These are phyloP conservation scores for Xylaria longipes DNA, from an alignment of 495 filamentous ascomycete species.

Conservation along the genomic window DNA sequence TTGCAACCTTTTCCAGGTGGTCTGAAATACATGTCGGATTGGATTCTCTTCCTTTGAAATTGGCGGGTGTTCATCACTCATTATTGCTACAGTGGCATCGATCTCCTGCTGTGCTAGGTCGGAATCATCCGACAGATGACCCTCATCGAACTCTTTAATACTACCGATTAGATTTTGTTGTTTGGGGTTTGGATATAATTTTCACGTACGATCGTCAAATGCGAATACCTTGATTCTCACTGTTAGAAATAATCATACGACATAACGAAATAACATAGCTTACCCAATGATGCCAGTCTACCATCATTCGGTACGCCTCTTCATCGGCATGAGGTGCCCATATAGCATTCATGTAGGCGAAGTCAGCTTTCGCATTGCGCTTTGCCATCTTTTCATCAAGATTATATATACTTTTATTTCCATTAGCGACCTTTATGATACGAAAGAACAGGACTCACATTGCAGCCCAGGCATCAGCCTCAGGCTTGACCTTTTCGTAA, in stretches of 20 bases:
- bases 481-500: conserved; percentile 8
- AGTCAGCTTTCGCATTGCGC: background rate
- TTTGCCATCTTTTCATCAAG: conserved; percentile 3
- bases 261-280: background rate
- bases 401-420: background rate
- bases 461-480: conserved; percentile 8
- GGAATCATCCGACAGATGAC: background rate
- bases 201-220: conserved; percentile 10
- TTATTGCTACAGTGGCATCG: background rate
- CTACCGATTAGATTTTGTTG: background rate
- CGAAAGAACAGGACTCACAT: background rate
- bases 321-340: conserved; percentile 12
- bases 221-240: background rate
- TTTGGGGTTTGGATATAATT: background rate
- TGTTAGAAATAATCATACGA: background rate
- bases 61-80: background rate
- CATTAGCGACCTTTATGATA: background rate
- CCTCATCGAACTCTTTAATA: conserved; percentile 10
- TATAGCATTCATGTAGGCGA: background rate
- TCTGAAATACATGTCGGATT: conserved; percentile 16
- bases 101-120: conserved; percentile 2
- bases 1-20: conserved; percentile 12
- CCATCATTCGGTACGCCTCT: conserved; percentile 11
- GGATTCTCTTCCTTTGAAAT: background rate
- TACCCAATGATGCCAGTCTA: conserved; percentile 25